Evolutionary conservation across 164 flowering plant species (phyloP).

Genomic region (Vitis riparia): DNA sequence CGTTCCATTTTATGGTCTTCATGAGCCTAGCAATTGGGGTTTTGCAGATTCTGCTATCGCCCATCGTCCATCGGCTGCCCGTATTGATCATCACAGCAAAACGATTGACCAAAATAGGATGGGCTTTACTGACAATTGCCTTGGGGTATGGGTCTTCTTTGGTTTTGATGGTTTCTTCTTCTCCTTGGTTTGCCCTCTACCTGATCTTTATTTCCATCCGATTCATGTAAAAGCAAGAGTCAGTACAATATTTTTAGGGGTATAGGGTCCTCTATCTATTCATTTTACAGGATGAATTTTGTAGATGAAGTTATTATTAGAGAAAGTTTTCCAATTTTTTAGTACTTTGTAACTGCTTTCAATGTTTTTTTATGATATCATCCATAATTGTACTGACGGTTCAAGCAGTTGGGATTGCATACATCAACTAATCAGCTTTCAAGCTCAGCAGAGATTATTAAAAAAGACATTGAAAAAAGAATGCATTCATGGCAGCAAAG

Average conservation of each 20-base stretch:
- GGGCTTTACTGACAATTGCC: neutral
- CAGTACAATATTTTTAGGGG: too few relatives aligned
- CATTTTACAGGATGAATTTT: too few relatives aligned
- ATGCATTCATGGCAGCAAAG: neutral
- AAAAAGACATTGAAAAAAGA: too few relatives aligned
- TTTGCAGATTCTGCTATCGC: neutral
- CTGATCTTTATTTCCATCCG: neutral
- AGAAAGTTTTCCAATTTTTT: too few relatives aligned
- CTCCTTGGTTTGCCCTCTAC: constrained; percentile 6
- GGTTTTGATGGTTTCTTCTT: constrained; percentile 5
- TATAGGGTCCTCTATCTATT: too few relatives aligned
- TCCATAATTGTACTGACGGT: too few relatives aligned
- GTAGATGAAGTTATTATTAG: too few relatives aligned
- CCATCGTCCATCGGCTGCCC: neutral
- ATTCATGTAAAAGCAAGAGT: neutral
- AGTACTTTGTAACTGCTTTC: too few relatives aligned
- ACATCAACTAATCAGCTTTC: neutral
- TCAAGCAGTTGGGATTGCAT: too few relatives aligned
- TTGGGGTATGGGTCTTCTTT: neutral
- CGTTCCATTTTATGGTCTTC: too few relatives aligned
- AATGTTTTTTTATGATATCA: too few relatives aligned
- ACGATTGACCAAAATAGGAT: neutral
- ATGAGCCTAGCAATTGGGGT: neutral
- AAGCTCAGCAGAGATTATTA: neutral
- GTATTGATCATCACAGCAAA: neutral